Base-by-base conservation (phyloP, 139 green algal species). In the Volvox reticuliferus region DNA sequence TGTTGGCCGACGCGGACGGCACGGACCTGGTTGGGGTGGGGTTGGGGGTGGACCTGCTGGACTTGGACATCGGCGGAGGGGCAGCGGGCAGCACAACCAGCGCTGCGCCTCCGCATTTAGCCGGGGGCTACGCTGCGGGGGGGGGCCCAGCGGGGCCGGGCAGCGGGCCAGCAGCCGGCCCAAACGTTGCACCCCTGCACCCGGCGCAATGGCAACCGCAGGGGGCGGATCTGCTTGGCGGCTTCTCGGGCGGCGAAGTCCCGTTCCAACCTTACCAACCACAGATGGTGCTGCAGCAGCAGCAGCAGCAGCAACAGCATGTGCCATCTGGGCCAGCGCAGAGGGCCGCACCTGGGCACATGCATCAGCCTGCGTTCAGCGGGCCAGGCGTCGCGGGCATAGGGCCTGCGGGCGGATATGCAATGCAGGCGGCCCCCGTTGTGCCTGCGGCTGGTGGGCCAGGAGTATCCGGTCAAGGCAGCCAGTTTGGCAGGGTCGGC, bases 1-100 rank as follows among this genome's bases (percentile, higher is more conserved):
- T 97, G 88, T 91, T 96, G 84, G 93, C 83, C 22, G 91, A 93
- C 32, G 68, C 89, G 44, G 91, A 95, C 78, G 88, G 90, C 61
- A 73, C 91, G 33, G 89, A 95, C 44, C 85, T 91, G 30, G 91
- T 75, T 93, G 88, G 63, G 67, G 88, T 78, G 55, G 21, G 17
- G 17, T 19, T 69, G 62, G 86, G 32, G 30, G 44, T 68, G n/a
- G 93, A 92, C 65, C 79, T 92, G 26, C 71, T 94, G 35, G 91
- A 85, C 75, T 76, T 90, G 26, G 67, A 55, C 67, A 44, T 28
- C 13, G 65, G 32, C 24, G 17, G 13, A 16, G 32, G 55, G 32
- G 82, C 3, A 26, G 22, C 30, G 21, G 67, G 32, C 35, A 36
- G 61, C 65, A 55, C 5, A 14, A 55, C 44, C 9, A 9, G 44